Conservation (phyloP, 2,329 filamentous ascomycete genomes). For the Fusarium papillatum region DNA sequence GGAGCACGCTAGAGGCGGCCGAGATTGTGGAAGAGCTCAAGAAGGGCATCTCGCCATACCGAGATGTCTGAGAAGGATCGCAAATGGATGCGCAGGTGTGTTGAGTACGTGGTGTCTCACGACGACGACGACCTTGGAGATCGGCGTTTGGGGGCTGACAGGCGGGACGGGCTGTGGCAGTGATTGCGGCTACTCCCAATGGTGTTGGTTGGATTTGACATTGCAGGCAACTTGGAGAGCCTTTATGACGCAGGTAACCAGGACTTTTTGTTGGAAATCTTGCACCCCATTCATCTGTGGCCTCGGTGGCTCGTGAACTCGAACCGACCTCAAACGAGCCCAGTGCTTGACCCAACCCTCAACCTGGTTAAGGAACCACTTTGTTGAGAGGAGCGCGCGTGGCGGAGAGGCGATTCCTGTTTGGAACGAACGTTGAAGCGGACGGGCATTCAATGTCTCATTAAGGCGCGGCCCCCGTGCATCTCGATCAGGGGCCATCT, state of each 20-base stretch:
- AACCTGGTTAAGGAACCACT: constrained; percentile 1
- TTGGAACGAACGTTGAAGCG: constrained; percentile 2
- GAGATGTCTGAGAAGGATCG: constrained; percentile 54
- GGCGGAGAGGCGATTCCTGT: neutral
- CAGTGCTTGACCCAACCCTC: constrained; percentile 8
- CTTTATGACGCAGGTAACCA: constrained; percentile 1
- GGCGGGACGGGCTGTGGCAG: neutral
- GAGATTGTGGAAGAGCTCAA: constrained; percentile 86
- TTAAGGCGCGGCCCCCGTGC: constrained; percentile 11
- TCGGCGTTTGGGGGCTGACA: constrained; percentile 12
- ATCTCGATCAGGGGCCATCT: constrained; percentile 30
- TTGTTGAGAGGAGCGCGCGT: constrained; percentile 2
- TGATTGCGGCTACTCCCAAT: neutral
- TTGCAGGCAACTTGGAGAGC: neutral
- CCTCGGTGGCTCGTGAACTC: neutral
- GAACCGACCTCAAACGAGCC: neutral
- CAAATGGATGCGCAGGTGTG: neutral
- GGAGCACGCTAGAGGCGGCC: constrained; percentile 77
- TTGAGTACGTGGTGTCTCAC: constrained; percentile 10
- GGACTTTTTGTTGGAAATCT: neutral
- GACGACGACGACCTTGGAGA: neutral
- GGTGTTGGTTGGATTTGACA: neutral
- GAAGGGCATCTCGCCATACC: constrained; percentile 79
- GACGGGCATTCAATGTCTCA: constrained; percentile 7
- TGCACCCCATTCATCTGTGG: constrained; percentile 1